Evolutionary conservation across 2,329 filamentous ascomycete species (phyloP).

Genomic region (Elsinoe necatrix): DNA sequence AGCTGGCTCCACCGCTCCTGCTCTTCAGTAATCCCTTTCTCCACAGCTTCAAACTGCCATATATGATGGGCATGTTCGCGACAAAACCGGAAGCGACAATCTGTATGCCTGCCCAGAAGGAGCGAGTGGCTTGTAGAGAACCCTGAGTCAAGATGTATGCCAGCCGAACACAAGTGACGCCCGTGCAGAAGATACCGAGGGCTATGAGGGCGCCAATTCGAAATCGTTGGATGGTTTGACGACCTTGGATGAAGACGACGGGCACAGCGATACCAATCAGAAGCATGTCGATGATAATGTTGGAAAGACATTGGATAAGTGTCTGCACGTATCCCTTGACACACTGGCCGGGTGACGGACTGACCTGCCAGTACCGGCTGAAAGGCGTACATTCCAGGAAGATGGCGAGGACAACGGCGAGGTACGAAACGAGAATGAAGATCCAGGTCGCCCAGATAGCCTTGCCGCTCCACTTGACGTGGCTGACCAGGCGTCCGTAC

Average conservation of each 20-base stretch:
- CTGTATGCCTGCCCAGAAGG: conserved; percentile 9
- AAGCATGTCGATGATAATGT: conserved; percentile 4
- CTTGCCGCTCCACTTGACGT: conserved; percentile 10
- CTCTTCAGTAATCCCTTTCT: conserved; percentile 3
- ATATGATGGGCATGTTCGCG: conserved; percentile 10
- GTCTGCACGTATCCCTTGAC: conserved; percentile 7
- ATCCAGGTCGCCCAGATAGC: conserved; percentile 2
- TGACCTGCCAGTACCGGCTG: conserved; percentile 6
- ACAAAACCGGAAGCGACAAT: conserved; percentile 4
- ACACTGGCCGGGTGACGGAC: not conserved
- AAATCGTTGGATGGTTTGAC: conserved; percentile 1
- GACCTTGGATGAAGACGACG: conserved; percentile 9
- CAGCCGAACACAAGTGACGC: conserved; percentile 8
- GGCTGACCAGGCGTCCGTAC: conserved; percentile 8
- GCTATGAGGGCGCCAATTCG: conserved; percentile 11
- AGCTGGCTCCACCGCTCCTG: not conserved
- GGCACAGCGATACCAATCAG: conserved; percentile 5
- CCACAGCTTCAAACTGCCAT: conserved; percentile 11
- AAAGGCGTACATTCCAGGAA: conserved; percentile 11
- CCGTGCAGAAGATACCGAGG: conserved; percentile 9
- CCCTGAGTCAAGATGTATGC: conserved; percentile 12
- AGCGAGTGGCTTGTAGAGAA: not conserved
- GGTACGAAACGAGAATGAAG: not conserved
- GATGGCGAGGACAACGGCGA: conserved; percentile 10
- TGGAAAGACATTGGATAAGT: conserved; percentile 1